A percentile compares a stretch with the other conserved stretches of the same genome.
Conservation (phyloP, 148 eudicot species). For the Rhododendron vialii region DNA sequence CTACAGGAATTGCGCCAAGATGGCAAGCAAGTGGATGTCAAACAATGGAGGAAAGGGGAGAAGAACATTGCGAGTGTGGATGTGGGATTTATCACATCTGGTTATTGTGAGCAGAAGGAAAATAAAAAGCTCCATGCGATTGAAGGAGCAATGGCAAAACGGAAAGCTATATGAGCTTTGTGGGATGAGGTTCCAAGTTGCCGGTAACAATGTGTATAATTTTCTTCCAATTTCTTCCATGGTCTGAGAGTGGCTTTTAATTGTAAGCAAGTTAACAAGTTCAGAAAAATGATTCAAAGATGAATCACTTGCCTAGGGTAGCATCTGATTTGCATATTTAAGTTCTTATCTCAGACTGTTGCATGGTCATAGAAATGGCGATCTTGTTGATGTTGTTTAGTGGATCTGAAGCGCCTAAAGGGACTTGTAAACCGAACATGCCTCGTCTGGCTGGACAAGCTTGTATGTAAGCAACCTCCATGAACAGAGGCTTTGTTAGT, state of each 20-base stretch:
- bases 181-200: conserved; percentile 64
- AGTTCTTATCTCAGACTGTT: background rate
- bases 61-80: conserved; percentile 46
- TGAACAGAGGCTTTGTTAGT: too few species aligned
- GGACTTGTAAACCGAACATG: background rate
- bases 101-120: conserved; percentile 49
- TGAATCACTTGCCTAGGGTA: background rate
- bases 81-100: conserved; percentile 41
- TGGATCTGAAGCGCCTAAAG: background rate
- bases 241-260: background rate
- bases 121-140: conserved; percentile 69
- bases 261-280: background rate
- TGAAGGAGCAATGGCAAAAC: conserved; percentile 47
- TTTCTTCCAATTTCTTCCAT: conserved; percentile 7
- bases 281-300: background rate
- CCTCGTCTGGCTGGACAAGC: too few species aligned
- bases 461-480: too few species aligned
- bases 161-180: conserved; percentile 59
- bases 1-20: conserved; percentile 65
- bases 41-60: conserved; percentile 4
- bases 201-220: conserved; percentile 33
- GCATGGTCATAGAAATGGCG: background rate
- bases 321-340: background rate
- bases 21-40: conserved; percentile 4
- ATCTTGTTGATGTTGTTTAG: background rate